These are phyloP conservation scores for Eimeria falciformis DNA, from an alignment of 169 alveolate species.

Conservation along the genomic window DNA sequence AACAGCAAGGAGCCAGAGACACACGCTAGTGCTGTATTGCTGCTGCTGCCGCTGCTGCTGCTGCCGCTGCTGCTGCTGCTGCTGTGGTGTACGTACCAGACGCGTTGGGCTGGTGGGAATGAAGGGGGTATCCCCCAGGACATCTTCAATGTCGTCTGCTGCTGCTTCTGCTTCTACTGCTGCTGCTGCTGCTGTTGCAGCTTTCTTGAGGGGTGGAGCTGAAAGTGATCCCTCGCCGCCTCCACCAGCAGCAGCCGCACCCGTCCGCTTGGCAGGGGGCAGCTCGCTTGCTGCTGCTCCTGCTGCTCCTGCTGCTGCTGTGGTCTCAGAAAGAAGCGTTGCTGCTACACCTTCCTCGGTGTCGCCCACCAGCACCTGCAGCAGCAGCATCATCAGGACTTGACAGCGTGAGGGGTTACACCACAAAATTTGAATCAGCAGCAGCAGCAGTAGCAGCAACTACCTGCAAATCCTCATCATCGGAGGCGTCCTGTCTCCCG, in stretches of 20 bases:
- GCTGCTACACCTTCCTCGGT: neutral
- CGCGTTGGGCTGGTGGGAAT: neutral
- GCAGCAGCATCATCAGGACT: slow-evolving; percentile 3
- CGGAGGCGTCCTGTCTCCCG: too few relatives aligned
- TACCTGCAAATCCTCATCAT: neutral
- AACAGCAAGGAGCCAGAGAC: neutral
- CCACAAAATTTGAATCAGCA: too few relatives aligned
- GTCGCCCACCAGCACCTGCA: slow-evolving; percentile 27
- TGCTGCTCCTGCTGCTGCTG: neutral
- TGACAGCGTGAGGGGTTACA: too few relatives aligned
- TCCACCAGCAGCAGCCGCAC: neutral
- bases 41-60: neutral
- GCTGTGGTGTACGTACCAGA: neutral
- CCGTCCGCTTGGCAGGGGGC: slow-evolving; percentile 20
- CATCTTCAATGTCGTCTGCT: slow-evolving; percentile 26
- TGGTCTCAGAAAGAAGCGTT: neutral
- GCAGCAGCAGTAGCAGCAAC: slow-evolving; percentile 36
- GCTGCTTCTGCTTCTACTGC: slow-evolving; percentile 27
- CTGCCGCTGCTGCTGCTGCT: neutral
- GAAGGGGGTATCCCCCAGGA: slow-evolving; percentile 20
- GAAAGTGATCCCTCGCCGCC: neutral
- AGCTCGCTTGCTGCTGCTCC: slow-evolving; percentile 25
- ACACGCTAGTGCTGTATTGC: neutral
- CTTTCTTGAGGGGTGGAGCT: neutral
- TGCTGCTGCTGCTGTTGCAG: slow-evolving; percentile 6